Base-by-base conservation (phyloP, 176 grass and related monocot genomes). In the Saccharum officinarum region DNA sequence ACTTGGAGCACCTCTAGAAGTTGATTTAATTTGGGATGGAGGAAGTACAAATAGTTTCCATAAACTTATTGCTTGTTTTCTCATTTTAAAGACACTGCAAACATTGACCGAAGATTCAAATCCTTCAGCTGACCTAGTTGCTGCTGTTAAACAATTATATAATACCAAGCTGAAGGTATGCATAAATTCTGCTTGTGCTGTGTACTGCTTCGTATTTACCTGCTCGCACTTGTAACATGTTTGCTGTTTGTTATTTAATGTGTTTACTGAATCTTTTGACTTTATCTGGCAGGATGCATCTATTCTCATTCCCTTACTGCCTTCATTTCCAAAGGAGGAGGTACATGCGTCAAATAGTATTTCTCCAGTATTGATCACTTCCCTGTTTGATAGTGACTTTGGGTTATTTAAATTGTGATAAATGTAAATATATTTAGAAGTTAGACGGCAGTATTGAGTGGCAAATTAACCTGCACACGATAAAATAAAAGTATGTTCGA, bases 251-350 rank as follows among this genome's bases (percentile, higher is more conserved):
- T 49, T 71, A 49, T 31, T 75, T 79, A 65, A 54, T 12, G 3
- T 65, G 23, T 83, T 76, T 62, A 0, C 33, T 86, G 26, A 61
- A 44, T 75, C 71, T 62, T 80, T 31, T 88, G 41, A 69, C 71
- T 74, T 77, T 71, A 46, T 86, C 41, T 95, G 73, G 42, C 82
- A 99, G 97, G 97, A 97, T 97, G 94, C 90, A 33, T 88, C 92
- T 73, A 94, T 99, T 79, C 93, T 99, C 64, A 97, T 99, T 86
- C 97, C 97, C 42, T 89, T 99, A 82, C 69, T 98, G 65, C 92
- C 94, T 79, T 99, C 97, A 82, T 86, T 99, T 86, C 95, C 94
- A 14, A 99, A 94, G 77, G 94, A 97, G 89, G 97, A 99, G 97
- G 97, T 99, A 85, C 68, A 81, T 26, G 38, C 47, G 67, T 77